Evolutionary conservation across 179 eudicot species (phyloP).

Genomic region (Camellia oleifera): DNA sequence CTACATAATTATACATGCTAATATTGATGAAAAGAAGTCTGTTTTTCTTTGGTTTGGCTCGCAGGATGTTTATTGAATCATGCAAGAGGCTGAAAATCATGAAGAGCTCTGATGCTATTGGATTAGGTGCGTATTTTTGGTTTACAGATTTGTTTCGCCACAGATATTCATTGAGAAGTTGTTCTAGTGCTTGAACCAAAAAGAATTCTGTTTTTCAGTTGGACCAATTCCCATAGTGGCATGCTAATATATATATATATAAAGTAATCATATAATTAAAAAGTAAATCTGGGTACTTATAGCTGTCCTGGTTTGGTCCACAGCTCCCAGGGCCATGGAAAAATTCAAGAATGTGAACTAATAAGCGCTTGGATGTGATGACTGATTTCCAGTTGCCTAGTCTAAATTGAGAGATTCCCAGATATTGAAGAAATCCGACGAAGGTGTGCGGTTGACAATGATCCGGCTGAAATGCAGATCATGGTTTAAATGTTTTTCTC

Average conservation of each 20-base stretch:
- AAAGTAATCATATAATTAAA: neutral
- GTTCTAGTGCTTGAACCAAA: neutral
- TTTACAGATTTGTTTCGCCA: neutral
- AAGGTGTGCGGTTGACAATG: neutral
- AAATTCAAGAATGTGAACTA: slow-evolving; percentile 64
- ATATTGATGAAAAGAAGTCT: neutral
- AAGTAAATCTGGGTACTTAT: neutral
- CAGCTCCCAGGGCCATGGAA: slow-evolving; percentile 92
- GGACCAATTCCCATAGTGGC: no score
- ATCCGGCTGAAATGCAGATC: no score
- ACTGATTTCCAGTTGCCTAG: slow-evolving; percentile 20
- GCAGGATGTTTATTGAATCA: slow-evolving; percentile 77
- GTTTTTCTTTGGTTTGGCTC: slow-evolving; percentile 11
- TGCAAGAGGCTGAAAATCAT: slow-evolving; percentile 89
- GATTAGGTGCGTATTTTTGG: slow-evolving; percentile 48
- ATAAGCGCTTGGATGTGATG: slow-evolving; percentile 12
- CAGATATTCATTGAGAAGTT: neutral
- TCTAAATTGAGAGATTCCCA: neutral
- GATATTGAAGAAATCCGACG: neutral
- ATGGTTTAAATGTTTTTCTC: slow-evolving; percentile 11
- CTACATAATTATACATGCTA: neutral
- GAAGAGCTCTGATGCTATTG: slow-evolving; percentile 92
- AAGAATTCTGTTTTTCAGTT: neutral
- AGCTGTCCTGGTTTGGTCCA: slow-evolving; percentile 20
- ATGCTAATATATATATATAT: neutral